A percentile compares a stretch with the other conserved stretches of the same genome.
These are phyloP conservation scores for Rhododendron vialii DNA, from an alignment of 148 eudicot species.

Conservation along the genomic window DNA sequence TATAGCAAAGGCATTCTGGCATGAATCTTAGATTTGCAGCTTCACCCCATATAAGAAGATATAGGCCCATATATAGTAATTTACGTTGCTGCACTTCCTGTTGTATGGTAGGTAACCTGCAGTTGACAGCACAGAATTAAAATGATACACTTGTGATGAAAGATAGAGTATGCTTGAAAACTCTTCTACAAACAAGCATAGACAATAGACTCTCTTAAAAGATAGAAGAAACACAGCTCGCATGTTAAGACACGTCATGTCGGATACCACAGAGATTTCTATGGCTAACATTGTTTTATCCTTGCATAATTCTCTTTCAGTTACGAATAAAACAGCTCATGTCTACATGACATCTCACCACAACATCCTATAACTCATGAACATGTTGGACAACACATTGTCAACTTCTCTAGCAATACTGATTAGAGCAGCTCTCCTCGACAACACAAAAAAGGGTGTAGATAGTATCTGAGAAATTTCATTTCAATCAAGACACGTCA, in stretches of 20 bases:
- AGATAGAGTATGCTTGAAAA: neutral
- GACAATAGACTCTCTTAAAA: neutral
- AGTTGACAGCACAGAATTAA: conserved; percentile 10
- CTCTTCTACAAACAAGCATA: neutral
- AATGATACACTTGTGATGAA: neutral
- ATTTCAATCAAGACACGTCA: neutral
- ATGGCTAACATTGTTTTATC: neutral
- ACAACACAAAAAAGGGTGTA: neutral
- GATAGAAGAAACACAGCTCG: neutral
- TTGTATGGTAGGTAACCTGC: conserved; percentile 96
- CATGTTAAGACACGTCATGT: neutral
- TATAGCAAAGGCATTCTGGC: conserved; percentile 99
- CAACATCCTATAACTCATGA: neutral
- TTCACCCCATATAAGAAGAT: conserved; percentile 99
- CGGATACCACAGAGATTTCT: neutral
- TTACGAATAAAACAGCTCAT: neutral
- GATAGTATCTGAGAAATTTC: neutral
- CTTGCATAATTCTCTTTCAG: neutral
- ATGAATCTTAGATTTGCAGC: conserved; percentile 98
- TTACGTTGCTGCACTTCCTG: conserved; percentile 98
- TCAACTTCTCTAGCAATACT: neutral
- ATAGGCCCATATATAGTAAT: conserved; percentile 91
- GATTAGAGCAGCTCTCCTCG: neutral
- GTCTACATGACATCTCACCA: neutral
- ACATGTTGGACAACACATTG: neutral